Base-by-base conservation (phyloP, 106 monocot species). In the Dendrobium catenatum region DNA sequence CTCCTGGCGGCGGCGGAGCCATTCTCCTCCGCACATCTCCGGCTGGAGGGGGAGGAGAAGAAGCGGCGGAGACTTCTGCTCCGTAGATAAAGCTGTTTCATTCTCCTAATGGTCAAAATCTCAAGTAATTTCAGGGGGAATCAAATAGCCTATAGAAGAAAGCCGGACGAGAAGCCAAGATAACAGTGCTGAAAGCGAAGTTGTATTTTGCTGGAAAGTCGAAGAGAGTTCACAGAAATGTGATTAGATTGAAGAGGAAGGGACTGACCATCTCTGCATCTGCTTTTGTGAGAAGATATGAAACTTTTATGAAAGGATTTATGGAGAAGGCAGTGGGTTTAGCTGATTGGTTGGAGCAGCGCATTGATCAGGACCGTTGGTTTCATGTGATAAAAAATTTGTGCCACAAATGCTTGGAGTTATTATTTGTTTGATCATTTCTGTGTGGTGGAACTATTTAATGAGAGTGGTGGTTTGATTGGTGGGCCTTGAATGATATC, bases 51-150 rank as follows among this genome's bases (percentile, higher is more conserved):
- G 0, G 90, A 91, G 49, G 86, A 88, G 59, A 88, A 74, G 75
- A 91, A 79, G 47, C 86, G 75, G 77, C 79, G 86, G 29, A 88
- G 59, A 84, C 82, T 88, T 80, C 84, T 82, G 81, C 86, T 86
- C 43, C 88, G 84, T 5, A 82, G 74, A 47, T 46, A 76, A 6
- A 88, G 51, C 20, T 85, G 86, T 64, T 47, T 58, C 86, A 86
- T 86, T 77, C 18, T 79, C 5, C 24, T 37, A 2, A 11, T 42
- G 3, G 15, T 8, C 13, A 4, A 22, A 22, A 5, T 6, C 61
- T 61, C 61, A 13, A 22, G 15, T 4, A 6, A 51, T 77, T 9
- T 2, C 0, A 9, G n/a, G n/a, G 37, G 5, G 47, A 41, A 22
- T 11, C 42, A 4, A 29, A 20, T 19, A 8, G 43, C 43, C 13